These are phyloP conservation scores for Eutypa lata DNA, from an alignment of 2,329 filamentous ascomycete genomes.

Conservation along the genomic window DNA sequence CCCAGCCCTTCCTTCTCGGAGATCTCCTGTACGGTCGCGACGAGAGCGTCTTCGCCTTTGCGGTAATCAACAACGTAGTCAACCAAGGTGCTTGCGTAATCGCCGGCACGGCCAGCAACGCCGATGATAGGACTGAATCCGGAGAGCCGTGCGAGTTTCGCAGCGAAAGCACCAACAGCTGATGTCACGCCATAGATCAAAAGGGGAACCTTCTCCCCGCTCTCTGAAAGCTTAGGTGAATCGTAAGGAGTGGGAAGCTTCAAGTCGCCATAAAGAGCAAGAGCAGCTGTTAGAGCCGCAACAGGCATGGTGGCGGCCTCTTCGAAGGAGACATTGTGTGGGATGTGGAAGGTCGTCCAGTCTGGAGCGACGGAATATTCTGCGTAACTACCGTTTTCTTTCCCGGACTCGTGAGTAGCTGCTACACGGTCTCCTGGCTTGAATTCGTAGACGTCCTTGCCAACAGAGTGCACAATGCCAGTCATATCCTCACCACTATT, in stretches of 20 bases:
- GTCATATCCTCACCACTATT: constrained; percentile 45
- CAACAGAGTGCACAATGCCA: constrained; percentile 44
- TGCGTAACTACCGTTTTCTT: constrained; percentile 33
- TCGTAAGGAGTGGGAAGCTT: constrained; percentile 34
- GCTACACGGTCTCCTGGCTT: constrained; percentile 54
- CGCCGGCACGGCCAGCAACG: constrained; percentile 10
- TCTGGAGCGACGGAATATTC: constrained; percentile 41
- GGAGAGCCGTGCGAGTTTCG: constrained; percentile 14
- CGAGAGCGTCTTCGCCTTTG: constrained; percentile 11
- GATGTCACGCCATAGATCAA: constrained; percentile 15
- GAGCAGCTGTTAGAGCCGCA: constrained; percentile 40
- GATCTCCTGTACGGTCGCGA: constrained; percentile 7
- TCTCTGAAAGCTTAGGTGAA: not conserved
- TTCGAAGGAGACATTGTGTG: constrained; percentile 32
- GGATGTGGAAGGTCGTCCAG: constrained; percentile 41
- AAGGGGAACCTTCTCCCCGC: constrained; percentile 4
- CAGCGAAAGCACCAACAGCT: constrained; percentile 14
- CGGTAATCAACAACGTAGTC: constrained; percentile 16
- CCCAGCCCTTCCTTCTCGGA: constrained; percentile 11
- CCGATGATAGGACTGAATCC: constrained; percentile 15
- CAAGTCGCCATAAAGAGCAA: constrained; percentile 35
- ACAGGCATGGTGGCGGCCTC: constrained; percentile 42
- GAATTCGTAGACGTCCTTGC: constrained; percentile 43
- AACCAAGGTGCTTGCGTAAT: constrained; percentile 8
- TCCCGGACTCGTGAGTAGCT: constrained; percentile 44